phyloP scores from a whole-genome alignment of 345 rosid species.

The Populus pruinosa region DNA sequence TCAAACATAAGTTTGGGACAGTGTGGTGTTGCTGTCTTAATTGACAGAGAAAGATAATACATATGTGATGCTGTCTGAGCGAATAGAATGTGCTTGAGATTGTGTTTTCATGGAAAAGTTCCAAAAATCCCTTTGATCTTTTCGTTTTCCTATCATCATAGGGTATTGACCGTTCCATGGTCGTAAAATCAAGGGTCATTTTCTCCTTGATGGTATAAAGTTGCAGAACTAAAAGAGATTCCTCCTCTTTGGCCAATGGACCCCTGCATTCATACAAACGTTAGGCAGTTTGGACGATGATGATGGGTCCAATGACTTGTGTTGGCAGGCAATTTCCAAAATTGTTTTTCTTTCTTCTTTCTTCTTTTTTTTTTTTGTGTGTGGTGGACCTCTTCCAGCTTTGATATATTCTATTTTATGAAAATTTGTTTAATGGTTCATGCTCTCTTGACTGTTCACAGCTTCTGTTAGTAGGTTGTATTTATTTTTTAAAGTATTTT shows the following conservation, averaged over 20 bases:
- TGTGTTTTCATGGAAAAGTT: conserved; percentile 20
- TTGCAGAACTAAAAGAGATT: neutral
- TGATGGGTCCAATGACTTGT: conserved; percentile 9
- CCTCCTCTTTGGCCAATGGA: neutral
- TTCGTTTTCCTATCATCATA: conserved; percentile 7
- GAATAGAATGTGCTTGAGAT: conserved; percentile 7
- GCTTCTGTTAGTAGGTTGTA: too few species aligned
- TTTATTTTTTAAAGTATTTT: too few species aligned
- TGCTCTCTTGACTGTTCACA: neutral
- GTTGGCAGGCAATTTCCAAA: neutral
- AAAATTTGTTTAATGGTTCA: neutral
- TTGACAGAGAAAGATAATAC: neutral
- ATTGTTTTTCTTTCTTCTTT: neutral
- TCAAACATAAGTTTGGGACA: neutral
- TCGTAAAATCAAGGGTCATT: conserved; percentile 24
- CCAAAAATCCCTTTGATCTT: neutral
- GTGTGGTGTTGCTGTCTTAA: neutral
- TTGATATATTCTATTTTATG: neutral
- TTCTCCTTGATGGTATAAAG: conserved; percentile 12
- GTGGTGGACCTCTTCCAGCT: conserved; percentile 13
- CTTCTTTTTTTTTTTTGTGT: too few species aligned
- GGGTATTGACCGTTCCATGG: neutral
- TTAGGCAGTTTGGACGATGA: conserved; percentile 7
- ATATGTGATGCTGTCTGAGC: neutral
- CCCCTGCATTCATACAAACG: neutral